These are phyloP conservation scores for Cornus kousa DNA, from an alignment of 148 eudicot species.

Conservation along the genomic window DNA sequence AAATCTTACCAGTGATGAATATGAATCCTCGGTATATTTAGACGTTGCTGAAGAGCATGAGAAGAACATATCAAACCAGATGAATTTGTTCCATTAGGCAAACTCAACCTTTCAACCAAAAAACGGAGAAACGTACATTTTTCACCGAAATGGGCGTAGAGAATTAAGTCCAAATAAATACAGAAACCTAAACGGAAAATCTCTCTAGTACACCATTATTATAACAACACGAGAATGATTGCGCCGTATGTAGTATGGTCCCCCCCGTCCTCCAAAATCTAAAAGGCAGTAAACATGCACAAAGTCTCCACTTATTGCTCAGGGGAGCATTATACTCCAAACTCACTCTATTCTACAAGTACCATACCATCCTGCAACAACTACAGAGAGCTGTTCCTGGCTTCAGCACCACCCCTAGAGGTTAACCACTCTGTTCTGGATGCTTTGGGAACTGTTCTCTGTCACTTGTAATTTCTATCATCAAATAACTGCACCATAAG, in stretches of 20 bases:
- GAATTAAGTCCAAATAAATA: not conserved
- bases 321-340: not conserved
- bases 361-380: not conserved
- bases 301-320: not conserved
- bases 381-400: slow-evolving; percentile 2
- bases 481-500: not conserved
- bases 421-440: not conserved
- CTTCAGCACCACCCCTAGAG: not conserved
- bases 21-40: too few relatives aligned
- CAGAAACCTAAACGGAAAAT: not conserved
- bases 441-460: not conserved
- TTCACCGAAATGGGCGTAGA: not conserved
- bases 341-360: slow-evolving; percentile 11
- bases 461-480: not conserved
- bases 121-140: slow-evolving; percentile 9
- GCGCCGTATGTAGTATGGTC: not conserved
- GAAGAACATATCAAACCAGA: too few relatives aligned
- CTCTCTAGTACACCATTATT: slow-evolving; percentile 6
- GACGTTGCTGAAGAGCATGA: too few relatives aligned
- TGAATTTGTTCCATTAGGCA: too few relatives aligned
- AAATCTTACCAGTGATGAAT: too few relatives aligned
- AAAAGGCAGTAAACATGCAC: not conserved
- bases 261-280: not conserved
- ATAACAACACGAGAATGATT: not conserved
- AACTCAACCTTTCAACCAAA: too few relatives aligned